Base-by-base conservation (phyloP, 352 stramenopile genomes). In the Detonula confervacea region DNA sequence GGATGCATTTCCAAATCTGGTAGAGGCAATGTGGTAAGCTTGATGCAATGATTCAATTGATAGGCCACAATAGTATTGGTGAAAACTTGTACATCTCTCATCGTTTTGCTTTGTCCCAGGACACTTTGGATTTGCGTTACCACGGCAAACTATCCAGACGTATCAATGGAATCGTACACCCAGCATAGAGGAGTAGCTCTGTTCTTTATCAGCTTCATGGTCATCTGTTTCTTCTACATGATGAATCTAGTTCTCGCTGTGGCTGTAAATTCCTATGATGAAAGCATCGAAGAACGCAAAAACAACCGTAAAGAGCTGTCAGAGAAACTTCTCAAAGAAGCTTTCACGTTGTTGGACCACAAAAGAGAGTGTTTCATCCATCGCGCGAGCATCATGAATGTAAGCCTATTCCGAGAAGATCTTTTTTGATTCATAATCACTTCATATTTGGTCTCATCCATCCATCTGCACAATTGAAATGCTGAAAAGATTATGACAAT, bases 81-180 rank as follows among this genome's bases (percentile, higher is more conserved):
- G 11, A 56, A 27, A 42, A 22, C 27, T 18, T 60, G 30, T 52
- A 60, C 46, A 69, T 46, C 37, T 22, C 30, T 63, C 42, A 12
- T 64, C 7, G 6, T 63, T 30, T 51, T 55, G n/a, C 42, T 25
- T 51, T 52, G 11, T 61, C 37, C 29, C 47, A 80, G 69, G 74
- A 91, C 83, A 1, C 47, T 93, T 1, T 93, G 86, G 84, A 91
- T 89, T 55, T 87, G 69, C 39, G 64, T 91, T 0, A 93, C 88
- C 0, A 93, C 88, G 14, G 88, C 80, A 0, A 92, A 89, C 54
- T 91, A 91, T 70, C 84, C 84, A 5, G 84, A 90, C 64, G 82
- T 91, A 0, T 88, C 87, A 72, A 93, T 93, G 88, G 73, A 79
- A 49, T 80, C 74, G 0, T 93, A 90, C 73, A 93, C 91, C 51